Evolutionary conservation across 495 filamentous ascomycete species (phyloP), one percentile per base, ranked within the genome.

Genomic region (Neurospora sp.): DNA sequence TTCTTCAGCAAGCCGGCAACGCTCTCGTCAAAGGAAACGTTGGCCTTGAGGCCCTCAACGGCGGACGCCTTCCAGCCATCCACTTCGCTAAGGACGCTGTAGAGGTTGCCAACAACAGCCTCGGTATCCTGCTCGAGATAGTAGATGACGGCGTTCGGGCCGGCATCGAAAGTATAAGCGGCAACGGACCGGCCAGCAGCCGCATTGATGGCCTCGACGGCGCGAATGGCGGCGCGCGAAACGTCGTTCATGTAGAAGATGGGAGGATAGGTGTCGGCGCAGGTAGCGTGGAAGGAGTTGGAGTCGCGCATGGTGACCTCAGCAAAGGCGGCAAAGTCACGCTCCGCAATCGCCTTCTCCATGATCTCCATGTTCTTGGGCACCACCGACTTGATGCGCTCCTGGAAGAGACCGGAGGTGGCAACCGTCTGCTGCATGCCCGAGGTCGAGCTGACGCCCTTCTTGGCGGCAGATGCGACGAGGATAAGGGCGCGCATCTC

Each of bases 181-280:
- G 92, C 93, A 4, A 98, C 87, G 2, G 85, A 89, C 83, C 88
- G 90, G 62, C 93, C 92, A 20, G 88, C 89, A 11, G 86, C 86
- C 42, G 84, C 82, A 81, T 99, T 99, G 82, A 98, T 92, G 49
- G 88, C 89, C 84, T 98, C 93, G 38, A 98, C 95, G 4, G 92
- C 90, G 70, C 92, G 85, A 70, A 99, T 92, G 12, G 94, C 93
- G 9, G 94, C 93, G 18, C 92, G 85, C 20, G 89, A 92, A 23
- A 95, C 91, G 82, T 98, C 96, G 79, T 98, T 99, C 86, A 98
- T 88, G 84, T 99, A 99, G 84, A 97, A 97, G 76, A 99, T 98
- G 16, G 96, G 96, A 70, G 96, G 96, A 81, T 92, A 92, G 0
- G 96, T 98, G 84, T 99, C 96, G 74, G 95, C 85, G 80, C 96